Evolutionary conservation across 2,329 filamentous ascomycete genomes (phyloP).

Genomic region (Remersonia thermophila): DNA sequence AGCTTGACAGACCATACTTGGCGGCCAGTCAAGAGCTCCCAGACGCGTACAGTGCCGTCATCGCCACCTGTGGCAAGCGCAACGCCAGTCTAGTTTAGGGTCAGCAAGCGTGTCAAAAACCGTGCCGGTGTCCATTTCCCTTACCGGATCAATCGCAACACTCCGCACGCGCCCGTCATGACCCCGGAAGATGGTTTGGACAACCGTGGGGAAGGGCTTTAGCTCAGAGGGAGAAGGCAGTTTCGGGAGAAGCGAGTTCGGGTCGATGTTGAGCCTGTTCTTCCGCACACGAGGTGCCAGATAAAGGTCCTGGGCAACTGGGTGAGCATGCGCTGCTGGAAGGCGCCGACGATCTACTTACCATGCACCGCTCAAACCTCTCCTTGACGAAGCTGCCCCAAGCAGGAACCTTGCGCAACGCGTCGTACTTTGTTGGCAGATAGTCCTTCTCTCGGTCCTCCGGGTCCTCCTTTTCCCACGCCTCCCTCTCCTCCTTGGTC

Average conservation of each 20-base stretch:
- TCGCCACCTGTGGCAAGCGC: slow-evolving; percentile 77
- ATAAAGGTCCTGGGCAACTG: slow-evolving; percentile 55
- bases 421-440: slow-evolving; percentile 67
- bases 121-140: too few relatives aligned
- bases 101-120: slow-evolving; percentile 1
- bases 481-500: slow-evolving; percentile 66
- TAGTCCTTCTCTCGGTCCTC: slow-evolving; percentile 89
- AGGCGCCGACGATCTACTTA: slow-evolving; percentile 25
- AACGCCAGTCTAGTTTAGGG: slow-evolving; percentile 12
- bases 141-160: slow-evolving; percentile 77
- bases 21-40: slow-evolving; percentile 75
- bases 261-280: slow-evolving; percentile 94
- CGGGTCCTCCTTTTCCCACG: slow-evolving; percentile 75
- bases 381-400: slow-evolving; percentile 89
- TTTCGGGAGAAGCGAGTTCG: slow-evolving; percentile 82
- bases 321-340: slow-evolving; percentile 65
- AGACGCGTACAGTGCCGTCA: slow-evolving; percentile 82
- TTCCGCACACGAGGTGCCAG: slow-evolving; percentile 83
- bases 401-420: slow-evolving; percentile 81
- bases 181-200: slow-evolving; percentile 74
- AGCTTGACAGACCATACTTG: slow-evolving; percentile 78
- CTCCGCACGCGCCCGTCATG: slow-evolving; percentile 82
- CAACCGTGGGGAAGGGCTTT: slow-evolving; percentile 86
- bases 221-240: slow-evolving; percentile 86
- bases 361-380: slow-evolving; percentile 81